Conservation (phyloP, 139 green algal genomes). For the Chlorella vulgaris region DNA sequence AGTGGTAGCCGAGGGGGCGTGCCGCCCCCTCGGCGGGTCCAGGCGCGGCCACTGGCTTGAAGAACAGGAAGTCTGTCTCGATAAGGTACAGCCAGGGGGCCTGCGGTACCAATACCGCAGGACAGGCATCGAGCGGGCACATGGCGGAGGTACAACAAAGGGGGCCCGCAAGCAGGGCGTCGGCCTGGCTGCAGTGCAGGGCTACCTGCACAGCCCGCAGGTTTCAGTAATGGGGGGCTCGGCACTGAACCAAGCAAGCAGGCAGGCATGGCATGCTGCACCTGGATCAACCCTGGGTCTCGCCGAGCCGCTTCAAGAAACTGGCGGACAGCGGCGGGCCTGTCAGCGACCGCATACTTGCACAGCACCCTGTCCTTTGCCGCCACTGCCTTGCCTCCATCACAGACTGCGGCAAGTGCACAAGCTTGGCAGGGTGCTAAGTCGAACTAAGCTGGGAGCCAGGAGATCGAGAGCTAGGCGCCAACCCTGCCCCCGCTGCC, state of each 20-base stretch:
- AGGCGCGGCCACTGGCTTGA: slow-evolving; percentile 60
- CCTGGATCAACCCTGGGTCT: slow-evolving; percentile 40
- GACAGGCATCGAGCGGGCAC: not conserved
- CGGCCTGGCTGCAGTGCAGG: too few relatives aligned
- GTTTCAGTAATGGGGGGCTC: too few relatives aligned
- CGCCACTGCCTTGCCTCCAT: slow-evolving; percentile 39
- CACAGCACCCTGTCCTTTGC: slow-evolving; percentile 43
- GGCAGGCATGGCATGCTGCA: not conserved
- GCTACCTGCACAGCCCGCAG: too few relatives aligned
- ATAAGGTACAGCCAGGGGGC: slow-evolving; percentile 84
- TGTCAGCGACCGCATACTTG: slow-evolving; percentile 82
- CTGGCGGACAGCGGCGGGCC: slow-evolving; percentile 78
- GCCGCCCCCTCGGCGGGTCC: slow-evolving; percentile 30
- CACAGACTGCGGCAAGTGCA: not conserved
- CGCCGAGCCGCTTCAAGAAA: slow-evolving; percentile 67
- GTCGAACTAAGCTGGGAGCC: not conserved
- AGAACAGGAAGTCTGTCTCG: slow-evolving; percentile 85
- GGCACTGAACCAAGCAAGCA: too few relatives aligned
- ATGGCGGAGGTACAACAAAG: too few relatives aligned
- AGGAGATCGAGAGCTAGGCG: too few relatives aligned
- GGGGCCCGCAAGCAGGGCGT: too few relatives aligned
- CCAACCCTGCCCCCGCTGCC: too few relatives aligned
- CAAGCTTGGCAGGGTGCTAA: not conserved
- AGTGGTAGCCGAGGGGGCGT: slow-evolving; percentile 60
- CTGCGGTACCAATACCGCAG: slow-evolving; percentile 24